Base-by-base conservation (phyloP, 768 basidiomycete species). In the Filobasidium floriforme region DNA sequence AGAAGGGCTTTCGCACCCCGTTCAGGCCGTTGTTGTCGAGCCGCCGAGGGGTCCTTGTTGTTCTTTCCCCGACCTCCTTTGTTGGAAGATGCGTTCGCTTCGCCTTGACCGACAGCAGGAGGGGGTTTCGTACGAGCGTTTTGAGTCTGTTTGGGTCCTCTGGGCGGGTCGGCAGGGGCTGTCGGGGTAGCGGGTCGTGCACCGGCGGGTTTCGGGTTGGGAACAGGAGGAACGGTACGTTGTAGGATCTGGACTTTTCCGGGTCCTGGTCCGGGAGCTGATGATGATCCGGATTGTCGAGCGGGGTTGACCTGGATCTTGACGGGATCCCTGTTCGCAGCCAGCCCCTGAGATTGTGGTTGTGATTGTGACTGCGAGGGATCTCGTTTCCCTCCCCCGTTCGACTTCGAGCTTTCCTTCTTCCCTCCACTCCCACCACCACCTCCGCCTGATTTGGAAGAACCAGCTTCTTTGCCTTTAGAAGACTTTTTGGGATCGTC, bases 211-310 rank as follows among this genome's bases (percentile, higher is more conserved):
- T 26, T 57, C 15, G 54, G 24, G 6, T 51, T 51, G 19, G 54
- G 54, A 14, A 22, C 29, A 32, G 22, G 54, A 26, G 54, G 6
- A 57, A 15, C 24, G 24, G 3, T 24, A 7, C 54, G 54, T 28
- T 57, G 54, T 32, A 57, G 26, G 54, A 57, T 57, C 15, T 57
- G 54, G 7, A 57, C 54, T 32, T 57, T 57, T 12, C 46, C 22
- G 7, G 54, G 26, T 32, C 24, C 24, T 15, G 12, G 54, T 15
- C 52, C 52, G 52, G 12, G 11, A 10, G 12, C 24, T 6, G 18
- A 18, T 49, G 46, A 3, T 37, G 32, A 4, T 5, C 18, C 46
- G 24, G 19, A 18, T 32, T 57, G 54, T 32, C 54, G 54, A 57
- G 54, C 54, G 29, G 54, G 6, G 24, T 57, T 57, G 12, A 32